Evolutionary conservation across 129 eudicot genomes (phyloP).

Genomic region (Saussurea involucrata): DNA sequence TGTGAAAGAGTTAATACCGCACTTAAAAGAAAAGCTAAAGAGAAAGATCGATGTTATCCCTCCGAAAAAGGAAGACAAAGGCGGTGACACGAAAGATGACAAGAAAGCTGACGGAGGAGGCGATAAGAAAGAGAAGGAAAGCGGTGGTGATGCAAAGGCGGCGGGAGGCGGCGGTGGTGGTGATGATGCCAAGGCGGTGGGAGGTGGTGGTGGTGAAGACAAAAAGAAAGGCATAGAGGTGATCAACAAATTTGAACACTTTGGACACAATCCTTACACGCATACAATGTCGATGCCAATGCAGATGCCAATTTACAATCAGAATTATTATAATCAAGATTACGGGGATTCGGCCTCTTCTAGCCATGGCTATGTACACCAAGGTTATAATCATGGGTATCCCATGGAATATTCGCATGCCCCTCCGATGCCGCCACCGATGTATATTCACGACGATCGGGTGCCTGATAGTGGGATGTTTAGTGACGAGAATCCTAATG

Average conservation of each 20-base stretch:
- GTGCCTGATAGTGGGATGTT: conserved; percentile 44
- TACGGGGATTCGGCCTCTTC: conserved; percentile 34
- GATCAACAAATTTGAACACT: conserved; percentile 52
- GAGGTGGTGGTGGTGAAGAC: conserved; percentile 31
- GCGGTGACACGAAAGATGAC: conserved; percentile 22
- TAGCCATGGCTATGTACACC: conserved; percentile 29
- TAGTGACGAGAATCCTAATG: conserved; percentile 80
- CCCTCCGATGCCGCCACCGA: conserved; percentile 26
- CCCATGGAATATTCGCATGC: conserved; percentile 21
- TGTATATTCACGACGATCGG: conserved; percentile 20
- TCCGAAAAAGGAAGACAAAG: conserved; percentile 48
- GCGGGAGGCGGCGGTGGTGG: conserved; percentile 18
- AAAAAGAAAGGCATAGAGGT: conserved; percentile 32
- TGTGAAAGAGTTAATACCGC: conserved; percentile 41
- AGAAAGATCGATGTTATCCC: conserved; percentile 46
- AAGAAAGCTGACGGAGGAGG: conserved; percentile 33
- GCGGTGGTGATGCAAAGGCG: conserved; percentile 24
- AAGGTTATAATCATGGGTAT: conserved; percentile 38
- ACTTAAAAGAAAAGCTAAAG: conserved; percentile 45
- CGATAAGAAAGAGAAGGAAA: conserved; percentile 19
- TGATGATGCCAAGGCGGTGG: conserved; percentile 18
- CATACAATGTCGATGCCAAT: conserved; percentile 26
- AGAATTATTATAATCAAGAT: conserved; percentile 44
- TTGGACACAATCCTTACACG: conserved; percentile 34
- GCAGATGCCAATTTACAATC: conserved; percentile 26